Base-by-base conservation (phyloP, 2,329 filamentous ascomycete species). In the Chaetothyriales sp. region DNA sequence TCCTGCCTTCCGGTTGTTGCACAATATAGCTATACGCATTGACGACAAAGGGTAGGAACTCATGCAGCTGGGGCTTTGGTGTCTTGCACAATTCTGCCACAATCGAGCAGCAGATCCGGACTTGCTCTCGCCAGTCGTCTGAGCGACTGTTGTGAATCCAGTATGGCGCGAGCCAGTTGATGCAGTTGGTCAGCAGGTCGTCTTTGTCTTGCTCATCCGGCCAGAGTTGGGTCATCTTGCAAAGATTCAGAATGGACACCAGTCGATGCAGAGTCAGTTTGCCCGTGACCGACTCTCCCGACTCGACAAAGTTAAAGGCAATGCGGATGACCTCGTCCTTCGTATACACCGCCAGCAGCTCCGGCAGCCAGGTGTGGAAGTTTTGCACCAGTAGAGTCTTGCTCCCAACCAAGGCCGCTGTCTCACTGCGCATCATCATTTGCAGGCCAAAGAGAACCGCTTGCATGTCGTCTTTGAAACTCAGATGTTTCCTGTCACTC, bases 351-450 rank as follows among this genome's bases (percentile, higher is more conserved):
- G 82, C 80, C 0, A 79, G 75, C 8, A 98, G 78, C 63, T 96
- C 90, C 0, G 92, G 90, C n/a, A 98, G 72, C 92, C 92, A 98
- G 0, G 86, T 85, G 63, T 96, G 90, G 65, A 96, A 94, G 65
- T 96, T 87, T 66, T 98, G 92, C 10, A 96, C 88, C 2, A 93
- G 81, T 47, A 98, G 72, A 0, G 92, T 96, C 68, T 98, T 94
- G 56, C 86, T 96, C 32, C 92, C 92, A 12, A 96, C 85, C 20
- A 96, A 72, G 18, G 89, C 81, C 0, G 92, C 85, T 2, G 87
- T 84, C 1, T 81, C 75, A 64, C 87, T 95, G 53, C 82, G 80
- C 86, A 98, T 95, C 68, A 98, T 78, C 15, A 77, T 75, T 66
- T 96, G 88, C 20, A 98, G 74, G 1, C 86, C 84, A 63, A 88